Base-by-base conservation (phyloP, 2,329 filamentous ascomycete genomes). In the Cadophora malorum region DNA sequence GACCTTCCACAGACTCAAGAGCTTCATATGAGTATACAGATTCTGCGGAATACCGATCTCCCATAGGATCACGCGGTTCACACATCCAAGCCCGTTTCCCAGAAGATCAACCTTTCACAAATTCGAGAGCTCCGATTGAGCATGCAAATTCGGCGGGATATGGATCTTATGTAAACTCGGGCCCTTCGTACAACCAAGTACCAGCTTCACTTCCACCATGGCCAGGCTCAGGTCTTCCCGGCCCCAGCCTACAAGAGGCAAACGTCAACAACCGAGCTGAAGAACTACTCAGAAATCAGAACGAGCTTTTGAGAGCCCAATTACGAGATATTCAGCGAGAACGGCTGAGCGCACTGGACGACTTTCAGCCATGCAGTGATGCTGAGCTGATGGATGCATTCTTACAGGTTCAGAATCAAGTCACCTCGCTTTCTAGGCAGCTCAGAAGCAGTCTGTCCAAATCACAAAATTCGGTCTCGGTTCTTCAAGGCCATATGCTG, bases 291-390 rank as follows among this genome's bases (percentile, higher is more conserved):
- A 52, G 23, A 28, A 16, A 1, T 2, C 21, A 52, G 23, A 52
- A 52, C 23, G 23, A 28, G 5, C 23, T 9, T 10, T 23, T 52
- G 49, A 52, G 10, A 28, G n/a, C 49, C 49, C 49, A 52, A 9
- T 6, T 52, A 9, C 49, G n/a, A 52, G 10, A 23, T 52, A 23
- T 28, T 28, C 49, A 52, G 9, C 10, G 49, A 52, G 49, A 52
- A 16, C 21, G 49, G 8, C 28, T 52, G 49, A 52, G 49, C 6
- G 49, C 49, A 23, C 23, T 52, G 3, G 49, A 52, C 49, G 23
- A 52, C 49, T 52, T 52, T 23, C 49, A 52, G 16, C 49, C 49
- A 25, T 52, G 49, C 23, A 52, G 21, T 52, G 49, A 52, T 28
- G 10, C 49, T 2, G 49, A 52, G 2, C 49, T 52, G 8, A 52